A percentile compares a stretch with the other conserved stretches of the same genome.
Evolutionary conservation across 371 early-diverging fungal genomes (phyloP).

Genomic region (Rhizopus microsporus): DNA sequence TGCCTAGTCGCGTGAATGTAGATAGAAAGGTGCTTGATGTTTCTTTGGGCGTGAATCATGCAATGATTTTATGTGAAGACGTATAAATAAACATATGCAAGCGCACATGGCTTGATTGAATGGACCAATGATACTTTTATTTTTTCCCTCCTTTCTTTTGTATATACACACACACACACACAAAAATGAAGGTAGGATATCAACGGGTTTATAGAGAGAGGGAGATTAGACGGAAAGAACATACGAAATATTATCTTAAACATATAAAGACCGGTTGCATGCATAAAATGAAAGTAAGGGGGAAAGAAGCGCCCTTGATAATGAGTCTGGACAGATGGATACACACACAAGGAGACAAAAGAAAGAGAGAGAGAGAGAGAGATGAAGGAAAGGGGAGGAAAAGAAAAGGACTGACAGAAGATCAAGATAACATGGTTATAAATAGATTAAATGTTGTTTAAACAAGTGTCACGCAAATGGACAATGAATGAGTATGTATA

Average conservation of each 20-base stretch:
- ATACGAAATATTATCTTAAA: no score
- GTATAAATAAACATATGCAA: neutral
- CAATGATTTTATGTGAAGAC: conserved; percentile 38
- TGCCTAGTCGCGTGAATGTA: conserved; percentile 42
- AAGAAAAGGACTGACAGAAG: neutral
- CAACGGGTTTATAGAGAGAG: neutral
- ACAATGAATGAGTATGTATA: neutral
- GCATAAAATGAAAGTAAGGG: neutral
- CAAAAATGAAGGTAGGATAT: neutral
- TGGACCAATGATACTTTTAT: no score
- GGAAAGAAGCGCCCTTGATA: neutral
- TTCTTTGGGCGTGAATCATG: conserved; percentile 56
- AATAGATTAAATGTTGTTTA: no score
- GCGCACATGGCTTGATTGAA: no score
- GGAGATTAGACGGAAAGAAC: neutral
- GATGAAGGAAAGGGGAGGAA: neutral
- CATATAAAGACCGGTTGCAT: neutral
- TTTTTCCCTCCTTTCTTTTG: neutral
- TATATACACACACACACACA: no score
- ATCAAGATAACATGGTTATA: neutral
- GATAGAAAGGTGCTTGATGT: conserved; percentile 42
- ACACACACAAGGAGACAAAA: neutral
- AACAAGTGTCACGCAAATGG: neutral
- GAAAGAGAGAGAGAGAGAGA: neutral
- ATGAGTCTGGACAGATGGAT: neutral